Evolutionary conservation across 148 eudicot species (phyloP), one percentile per base, ranked within the genome.

Genomic region (Chenopodium quinoa): DNA sequence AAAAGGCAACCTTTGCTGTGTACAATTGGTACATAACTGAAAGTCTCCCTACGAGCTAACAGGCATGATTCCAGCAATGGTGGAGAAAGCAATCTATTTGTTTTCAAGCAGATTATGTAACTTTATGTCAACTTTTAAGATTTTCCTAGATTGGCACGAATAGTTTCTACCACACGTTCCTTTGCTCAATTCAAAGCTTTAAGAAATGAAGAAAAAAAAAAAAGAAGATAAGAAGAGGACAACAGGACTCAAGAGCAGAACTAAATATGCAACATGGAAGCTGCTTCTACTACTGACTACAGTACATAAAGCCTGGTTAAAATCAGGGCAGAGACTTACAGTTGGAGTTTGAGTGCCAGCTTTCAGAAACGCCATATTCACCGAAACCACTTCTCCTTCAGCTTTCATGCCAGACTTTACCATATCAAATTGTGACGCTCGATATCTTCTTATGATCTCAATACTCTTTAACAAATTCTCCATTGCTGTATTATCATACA

Each of bases 281-380:
- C 27, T 20, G 54, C 56, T 52, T 52, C 56, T 14, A 12, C 17
- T 13, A 1, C 8, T n/a, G 67, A 48, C 48, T 70, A n/a, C 12
- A 2, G 37, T 17, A 47, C 1, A 17, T 44, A 1, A 31, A 50
- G 60, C 50, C 60, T 16, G 27, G 23, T 12, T 14, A 79, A 66
- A 75, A 77, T 23, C 56, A 73, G 78, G 80, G 77, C 32, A 80
- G 48, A 67, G 25, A 83, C 91, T 87, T 81, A 96, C 99, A 77
- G 94, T 91, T 47, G 99, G 98, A 73, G 98, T 87, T 62, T 89
- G 94, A 31, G 98, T 96, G 86, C 98, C 99, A 77, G 97, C 95
- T 90, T 96, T 96, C 52, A 96, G 85, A 85, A 89, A 94, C 22
- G 82, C 99, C 95, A 92, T 92, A 78, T 96, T 94, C 29, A 96